Evolutionary conservation across 1,139 yeast species (phyloP), one percentile per base, ranked within the genome.

Genomic region (Oligophagozyma castellii): DNA sequence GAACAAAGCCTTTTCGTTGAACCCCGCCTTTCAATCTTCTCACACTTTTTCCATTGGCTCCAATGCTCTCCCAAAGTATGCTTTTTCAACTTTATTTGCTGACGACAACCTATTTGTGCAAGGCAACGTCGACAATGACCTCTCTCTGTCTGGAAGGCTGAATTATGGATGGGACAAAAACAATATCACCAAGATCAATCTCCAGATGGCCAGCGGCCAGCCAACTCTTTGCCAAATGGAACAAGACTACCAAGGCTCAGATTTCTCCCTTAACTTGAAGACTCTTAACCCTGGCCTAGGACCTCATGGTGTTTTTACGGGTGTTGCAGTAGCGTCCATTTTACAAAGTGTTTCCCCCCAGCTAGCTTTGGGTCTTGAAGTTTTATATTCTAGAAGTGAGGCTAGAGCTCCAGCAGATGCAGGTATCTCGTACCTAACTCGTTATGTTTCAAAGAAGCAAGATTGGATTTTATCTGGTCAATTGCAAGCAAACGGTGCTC

Each of bases 1-100:
- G 49, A 81, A 83, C 63, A 89, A 89, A 67, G 84, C 89, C 15
- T 83, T 92, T 53, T 64, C 80, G 42, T 69, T 86, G 70, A 73
- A 76, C 56, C 96, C 98, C 35, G 93, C 86, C 35, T 89, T 92
- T 77, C 98, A 92, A 66, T 80, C 93, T 36, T 79, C 95, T 38
- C 98, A 92, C 58, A 78, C 95, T 34, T 79, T 92, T 54, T 70
- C 93, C 29, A 63, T 81, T 45, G 98, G 98, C 25, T 79, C 93
- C 33, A 73, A 74, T 37, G 74, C 75, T 32, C 67, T 83, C 58
- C 95, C 96, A 33, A 77, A 93, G 38, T 89, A 89, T 56, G 92
- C 95, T 22, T 80, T 89, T 56, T 73, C 86, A 35, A 92, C 95
- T 22, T 67, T 89, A 44, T 84, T 75, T 56, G 95, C 93, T 40